A percentile compares a stretch with the other conserved stretches of the same genome.
Conservation (phyloP, 345 rosid genomes). For the Salix dunnii region DNA sequence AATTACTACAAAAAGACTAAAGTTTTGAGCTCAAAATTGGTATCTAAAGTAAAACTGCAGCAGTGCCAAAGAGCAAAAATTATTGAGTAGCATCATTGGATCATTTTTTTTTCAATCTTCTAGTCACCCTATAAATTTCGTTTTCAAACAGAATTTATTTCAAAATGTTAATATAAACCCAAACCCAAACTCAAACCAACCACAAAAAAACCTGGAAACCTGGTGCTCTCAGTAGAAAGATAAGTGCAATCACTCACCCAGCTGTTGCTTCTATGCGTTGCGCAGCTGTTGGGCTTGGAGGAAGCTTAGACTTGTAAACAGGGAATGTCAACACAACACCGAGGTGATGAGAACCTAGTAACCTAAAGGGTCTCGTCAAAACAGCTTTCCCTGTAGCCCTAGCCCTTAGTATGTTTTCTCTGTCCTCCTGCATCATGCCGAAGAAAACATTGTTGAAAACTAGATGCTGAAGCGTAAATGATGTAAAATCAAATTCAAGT, state of each 20-base stretch:
- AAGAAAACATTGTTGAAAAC: conserved; percentile 6
- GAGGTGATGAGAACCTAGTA: conserved; percentile 87
- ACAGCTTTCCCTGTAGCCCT: conserved; percentile 94
- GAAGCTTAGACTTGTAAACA: conserved; percentile 83
- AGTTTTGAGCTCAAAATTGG: neutral
- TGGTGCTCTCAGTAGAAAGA: neutral
- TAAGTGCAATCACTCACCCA: conserved; percentile 47
- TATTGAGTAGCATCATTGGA: neutral
- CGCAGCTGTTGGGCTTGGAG: conserved; percentile 51
- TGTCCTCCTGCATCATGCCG: conserved; percentile 65
- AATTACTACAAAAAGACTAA: neutral
- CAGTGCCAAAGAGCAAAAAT: neutral
- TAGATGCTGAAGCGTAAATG: neutral
- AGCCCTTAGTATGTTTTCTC: conserved; percentile 85
- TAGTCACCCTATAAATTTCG: neutral
- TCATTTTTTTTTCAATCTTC: neutral
- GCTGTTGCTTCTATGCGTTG: conserved; percentile 83
- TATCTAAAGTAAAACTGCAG: neutral
- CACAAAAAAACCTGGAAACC: neutral
- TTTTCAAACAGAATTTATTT: neutral
- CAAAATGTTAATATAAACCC: neutral
- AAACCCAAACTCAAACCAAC: neutral
- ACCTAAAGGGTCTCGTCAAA: conserved; percentile 83
- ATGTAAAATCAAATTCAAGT: neutral
- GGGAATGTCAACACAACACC: conserved; percentile 99